Evolutionary conservation across 768 basidiomycete genomes (phyloP).

Genomic region (Pisolithus marmoratus): DNA sequence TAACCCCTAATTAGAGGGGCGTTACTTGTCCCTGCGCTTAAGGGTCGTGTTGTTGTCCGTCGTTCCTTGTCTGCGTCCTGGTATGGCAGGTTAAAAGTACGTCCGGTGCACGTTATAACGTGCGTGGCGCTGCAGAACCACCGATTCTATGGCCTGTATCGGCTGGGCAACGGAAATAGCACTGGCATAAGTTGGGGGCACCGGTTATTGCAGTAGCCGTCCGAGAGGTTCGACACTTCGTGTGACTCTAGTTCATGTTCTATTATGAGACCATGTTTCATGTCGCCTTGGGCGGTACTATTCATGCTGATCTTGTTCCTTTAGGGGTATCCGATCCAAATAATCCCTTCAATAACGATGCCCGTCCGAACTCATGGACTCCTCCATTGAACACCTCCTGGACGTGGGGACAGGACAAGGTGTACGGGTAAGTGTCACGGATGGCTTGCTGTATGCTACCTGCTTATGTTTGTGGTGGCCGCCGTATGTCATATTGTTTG

Average conservation of each 20-base stretch:
- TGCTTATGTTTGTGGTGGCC: background rate
- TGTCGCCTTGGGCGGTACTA: background rate
- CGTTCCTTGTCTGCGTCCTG: background rate
- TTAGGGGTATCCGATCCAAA: constrained; percentile 62
- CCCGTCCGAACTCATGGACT: constrained; percentile 73
- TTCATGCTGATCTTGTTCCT: background rate
- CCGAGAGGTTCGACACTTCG: no score
- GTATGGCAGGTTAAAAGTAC: background rate
- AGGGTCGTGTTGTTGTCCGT: no score
- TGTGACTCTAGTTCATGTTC: no score
- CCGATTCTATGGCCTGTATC: background rate
- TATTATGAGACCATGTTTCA: no score
- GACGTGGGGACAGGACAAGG: constrained; percentile 57
- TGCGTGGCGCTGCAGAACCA: background rate
- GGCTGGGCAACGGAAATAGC: background rate
- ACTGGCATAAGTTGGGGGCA: background rate
- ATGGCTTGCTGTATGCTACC: constrained; percentile 1
- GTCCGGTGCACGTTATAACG: background rate
- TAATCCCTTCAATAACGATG: constrained; percentile 71
- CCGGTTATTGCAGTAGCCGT: background rate
- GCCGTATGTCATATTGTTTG: background rate
- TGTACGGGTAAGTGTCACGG: constrained; percentile 46
- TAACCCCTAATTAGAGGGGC: no score
- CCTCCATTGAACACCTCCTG: constrained; percentile 73
- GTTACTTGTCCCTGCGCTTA: no score